Evolutionary conservation across 1,139 yeast species (phyloP).

Genomic region (Kodamaea suecica): DNA sequence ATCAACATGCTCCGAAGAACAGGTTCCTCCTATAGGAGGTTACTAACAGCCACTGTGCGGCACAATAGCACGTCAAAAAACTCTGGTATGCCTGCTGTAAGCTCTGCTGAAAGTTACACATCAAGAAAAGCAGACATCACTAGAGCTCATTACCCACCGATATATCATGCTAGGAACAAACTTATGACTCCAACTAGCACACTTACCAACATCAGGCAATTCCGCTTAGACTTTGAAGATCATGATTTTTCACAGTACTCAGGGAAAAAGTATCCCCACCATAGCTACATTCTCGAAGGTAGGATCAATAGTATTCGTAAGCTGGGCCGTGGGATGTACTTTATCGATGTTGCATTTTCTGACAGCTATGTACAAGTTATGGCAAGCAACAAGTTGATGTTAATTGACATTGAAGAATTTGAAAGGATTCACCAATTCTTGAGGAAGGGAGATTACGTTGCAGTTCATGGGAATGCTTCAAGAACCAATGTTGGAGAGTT

Average conservation of each 20-base stretch:
- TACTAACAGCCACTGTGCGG: background rate
- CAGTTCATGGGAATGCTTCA: slow-evolving; percentile 68
- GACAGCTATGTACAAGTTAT: slow-evolving; percentile 61
- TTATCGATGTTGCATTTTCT: slow-evolving; percentile 58
- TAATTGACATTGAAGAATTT: slow-evolving; percentile 43
- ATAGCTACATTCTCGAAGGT: slow-evolving; percentile 44
- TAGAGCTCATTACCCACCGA: slow-evolving; percentile 19
- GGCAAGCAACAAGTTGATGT: slow-evolving; percentile 51
- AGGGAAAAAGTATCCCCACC: slow-evolving; percentile 15
- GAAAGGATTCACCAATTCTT: slow-evolving; percentile 42
- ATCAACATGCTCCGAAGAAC: too few species aligned
- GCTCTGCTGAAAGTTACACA: background rate
- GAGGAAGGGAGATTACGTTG: slow-evolving; percentile 69
- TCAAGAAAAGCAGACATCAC: slow-evolving; percentile 8
- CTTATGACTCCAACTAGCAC: slow-evolving; percentile 3
- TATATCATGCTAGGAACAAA: slow-evolving; percentile 13
- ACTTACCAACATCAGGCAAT: slow-evolving; percentile 18
- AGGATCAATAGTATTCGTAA: slow-evolving; percentile 54
- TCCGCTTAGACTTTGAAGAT: slow-evolving; percentile 18
- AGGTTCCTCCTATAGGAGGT: too few species aligned
- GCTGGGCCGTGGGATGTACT: slow-evolving; percentile 64
- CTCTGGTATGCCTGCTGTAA: too few species aligned
- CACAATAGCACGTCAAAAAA: background rate
- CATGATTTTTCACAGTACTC: slow-evolving; percentile 19
- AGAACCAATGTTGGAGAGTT: slow-evolving; percentile 75